Conservation (phyloP, 805 yeast species). For the Metschnikowia proteae region DNA sequence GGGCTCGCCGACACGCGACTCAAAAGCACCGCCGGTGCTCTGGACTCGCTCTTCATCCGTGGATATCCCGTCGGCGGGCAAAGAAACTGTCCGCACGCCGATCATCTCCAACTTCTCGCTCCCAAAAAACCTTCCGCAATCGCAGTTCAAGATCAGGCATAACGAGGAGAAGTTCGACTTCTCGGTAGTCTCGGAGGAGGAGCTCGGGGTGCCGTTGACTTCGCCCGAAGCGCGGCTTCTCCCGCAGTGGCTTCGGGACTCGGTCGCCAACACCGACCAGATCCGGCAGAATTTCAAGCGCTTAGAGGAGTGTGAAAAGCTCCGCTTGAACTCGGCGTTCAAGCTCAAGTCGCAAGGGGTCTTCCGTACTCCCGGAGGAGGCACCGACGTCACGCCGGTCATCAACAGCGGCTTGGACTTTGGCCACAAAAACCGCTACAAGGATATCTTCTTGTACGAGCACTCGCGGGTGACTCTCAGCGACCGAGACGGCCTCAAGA, state of each 20-base stretch:
- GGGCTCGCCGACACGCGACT: background rate
- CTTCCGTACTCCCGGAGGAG: conserved; percentile 17
- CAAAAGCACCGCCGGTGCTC: background rate
- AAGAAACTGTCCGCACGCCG: conserved; percentile 24
- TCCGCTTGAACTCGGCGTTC: conserved; percentile 47
- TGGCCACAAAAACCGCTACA: conserved; percentile 21
- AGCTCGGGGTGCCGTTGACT: conserved; percentile 6
- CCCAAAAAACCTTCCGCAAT: conserved; percentile 37
- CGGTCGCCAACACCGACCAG: conserved; percentile 10
- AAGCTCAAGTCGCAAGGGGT: conserved; percentile 2
- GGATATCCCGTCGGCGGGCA: background rate
- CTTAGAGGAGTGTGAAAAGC: conserved; percentile 67
- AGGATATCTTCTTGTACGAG: conserved; percentile 19
- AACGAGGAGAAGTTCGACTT: conserved; percentile 47
- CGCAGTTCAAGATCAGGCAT: conserved; percentile 41
- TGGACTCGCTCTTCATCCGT: background rate
- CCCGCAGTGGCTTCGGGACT: conserved; percentile 16
- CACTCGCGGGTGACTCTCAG: conserved; percentile 18
- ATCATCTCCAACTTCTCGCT: conserved; percentile 51
- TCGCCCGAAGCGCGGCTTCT: conserved; percentile 8
- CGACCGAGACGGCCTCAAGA: conserved; percentile 4
- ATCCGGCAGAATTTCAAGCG: conserved; percentile 47
- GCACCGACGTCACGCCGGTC: conserved; percentile 29
- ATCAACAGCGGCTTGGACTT: conserved; percentile 44
- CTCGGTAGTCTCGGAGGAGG: conserved; percentile 7